A percentile compares a stretch with the other conserved stretches of the same genome.
phyloP scores from a whole-genome alignment of 805 yeast species.

The Blastobotrys terrestris region DNA sequence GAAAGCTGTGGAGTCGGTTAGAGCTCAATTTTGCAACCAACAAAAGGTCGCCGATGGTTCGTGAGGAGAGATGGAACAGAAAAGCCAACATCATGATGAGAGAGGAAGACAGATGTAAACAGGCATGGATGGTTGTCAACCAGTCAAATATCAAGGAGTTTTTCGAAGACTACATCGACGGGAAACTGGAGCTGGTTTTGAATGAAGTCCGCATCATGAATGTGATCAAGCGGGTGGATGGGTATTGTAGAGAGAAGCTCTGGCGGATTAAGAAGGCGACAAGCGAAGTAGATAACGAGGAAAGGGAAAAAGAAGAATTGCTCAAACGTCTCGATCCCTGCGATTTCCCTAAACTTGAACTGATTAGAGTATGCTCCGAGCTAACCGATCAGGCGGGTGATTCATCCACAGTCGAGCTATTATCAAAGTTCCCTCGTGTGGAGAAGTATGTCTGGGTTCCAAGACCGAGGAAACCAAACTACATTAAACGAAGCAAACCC shows the following conservation, averaged over 20 bases:
- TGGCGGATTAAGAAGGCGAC: not conserved
- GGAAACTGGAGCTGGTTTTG: slow-evolving; percentile 3
- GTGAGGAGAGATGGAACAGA: slow-evolving; percentile 5
- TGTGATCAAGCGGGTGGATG: slow-evolving; percentile 3
- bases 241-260: not conserved
- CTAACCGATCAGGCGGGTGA: not conserved
- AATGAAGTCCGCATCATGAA: slow-evolving; percentile 4
- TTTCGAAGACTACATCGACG: slow-evolving; percentile 5
- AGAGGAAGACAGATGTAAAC: not conserved
- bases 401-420: not conserved
- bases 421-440: slow-evolving; percentile 3
- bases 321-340: slow-evolving; percentile 3
- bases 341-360: slow-evolving; percentile 6
- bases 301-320: not conserved
- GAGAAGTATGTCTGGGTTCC: slow-evolving; percentile 9
- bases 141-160: not conserved
- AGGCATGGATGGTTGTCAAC: slow-evolving; percentile 7
- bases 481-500: not conserved
- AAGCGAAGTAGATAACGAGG: not conserved
- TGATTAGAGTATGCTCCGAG: slow-evolving; percentile 4
- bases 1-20: slow-evolving; percentile 5
- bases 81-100: not conserved
- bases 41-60: not conserved
- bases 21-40: slow-evolving; percentile 6
- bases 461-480: not conserved